Conservation (phyloP, 495 filamentous ascomycete genomes). For the Neurospora sp. region DNA sequence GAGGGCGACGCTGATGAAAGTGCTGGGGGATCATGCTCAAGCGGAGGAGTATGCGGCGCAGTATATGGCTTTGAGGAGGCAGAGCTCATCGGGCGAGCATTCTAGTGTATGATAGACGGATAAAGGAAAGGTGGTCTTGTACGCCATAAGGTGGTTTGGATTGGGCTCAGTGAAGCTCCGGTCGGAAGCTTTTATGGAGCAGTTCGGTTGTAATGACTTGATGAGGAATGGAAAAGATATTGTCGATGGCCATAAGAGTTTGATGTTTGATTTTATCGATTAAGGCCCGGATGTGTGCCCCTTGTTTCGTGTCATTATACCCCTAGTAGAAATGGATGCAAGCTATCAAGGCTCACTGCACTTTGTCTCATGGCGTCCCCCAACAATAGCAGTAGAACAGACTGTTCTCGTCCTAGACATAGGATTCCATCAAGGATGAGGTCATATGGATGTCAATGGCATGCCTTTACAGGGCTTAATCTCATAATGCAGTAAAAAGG, state of each 20-base stretch:
- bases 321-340: background rate
- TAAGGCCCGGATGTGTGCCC: background rate
- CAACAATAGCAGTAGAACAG: background rate
- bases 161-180: background rate
- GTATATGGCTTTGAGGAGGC: slow-evolving; percentile 51
- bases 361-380: background rate
- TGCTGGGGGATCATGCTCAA: slow-evolving; percentile 57
- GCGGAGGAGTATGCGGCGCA: slow-evolving; percentile 67
- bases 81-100: slow-evolving; percentile 3
- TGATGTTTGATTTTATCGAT: background rate
- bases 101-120: background rate
- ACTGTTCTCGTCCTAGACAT: background rate
- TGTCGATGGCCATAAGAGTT: background rate
- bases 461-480: background rate
- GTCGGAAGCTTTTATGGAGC: background rate
- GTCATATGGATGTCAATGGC: background rate
- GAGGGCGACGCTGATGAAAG: slow-evolving; percentile 70
- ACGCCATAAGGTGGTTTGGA: background rate
- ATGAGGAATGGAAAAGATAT: background rate
- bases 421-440: background rate
- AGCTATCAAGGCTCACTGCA: background rate
- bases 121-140: background rate
- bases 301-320: background rate
- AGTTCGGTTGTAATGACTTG: background rate
- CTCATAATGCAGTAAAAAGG: background rate